Percentiles rank a stretch among this genome's conserved stretches.
Conservation (phyloP, 768 basidiomycete genomes). For the Leucocoprinus leucothites region DNA sequence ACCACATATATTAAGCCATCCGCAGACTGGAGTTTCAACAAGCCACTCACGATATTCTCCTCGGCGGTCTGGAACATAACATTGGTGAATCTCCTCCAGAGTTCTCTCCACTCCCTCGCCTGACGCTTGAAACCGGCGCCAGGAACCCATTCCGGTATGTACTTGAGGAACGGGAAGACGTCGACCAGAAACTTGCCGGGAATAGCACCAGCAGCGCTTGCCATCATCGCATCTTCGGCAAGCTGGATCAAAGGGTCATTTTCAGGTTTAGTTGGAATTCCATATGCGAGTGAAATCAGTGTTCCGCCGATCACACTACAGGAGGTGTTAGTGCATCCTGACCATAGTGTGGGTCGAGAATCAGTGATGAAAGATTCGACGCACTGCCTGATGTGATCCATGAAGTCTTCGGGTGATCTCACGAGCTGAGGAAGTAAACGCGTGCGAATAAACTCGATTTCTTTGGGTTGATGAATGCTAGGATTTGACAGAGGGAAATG, state of each 20-base stretch:
- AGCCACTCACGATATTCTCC: constrained; percentile 23
- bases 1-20: background rate
- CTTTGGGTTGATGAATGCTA: constrained; percentile 25
- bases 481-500: constrained; percentile 35
- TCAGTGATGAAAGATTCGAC: constrained; percentile 13
- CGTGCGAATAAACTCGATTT: constrained; percentile 13
- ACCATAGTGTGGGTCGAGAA: background rate
- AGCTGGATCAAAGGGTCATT: constrained; percentile 43
- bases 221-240: constrained; percentile 35
- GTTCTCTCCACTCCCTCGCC: constrained; percentile 40
- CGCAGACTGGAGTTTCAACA: background rate
- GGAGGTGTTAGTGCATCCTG: background rate
- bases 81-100: constrained; percentile 32
- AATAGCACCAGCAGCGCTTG: constrained; percentile 30
- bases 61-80: constrained; percentile 30
- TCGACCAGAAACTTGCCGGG: constrained; percentile 48
- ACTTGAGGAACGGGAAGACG: constrained; percentile 31
- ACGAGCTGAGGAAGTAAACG: constrained; percentile 12
- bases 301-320: constrained; percentile 37
- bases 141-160: constrained; percentile 57
- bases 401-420: constrained; percentile 32
- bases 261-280: constrained; percentile 33
- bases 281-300: constrained; percentile 43
- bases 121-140: constrained; percentile 57
- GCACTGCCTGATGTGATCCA: constrained; percentile 33